Conservation (phyloP, 1,284 basidiomycete species). For the Phylloporus sp. region DNA sequence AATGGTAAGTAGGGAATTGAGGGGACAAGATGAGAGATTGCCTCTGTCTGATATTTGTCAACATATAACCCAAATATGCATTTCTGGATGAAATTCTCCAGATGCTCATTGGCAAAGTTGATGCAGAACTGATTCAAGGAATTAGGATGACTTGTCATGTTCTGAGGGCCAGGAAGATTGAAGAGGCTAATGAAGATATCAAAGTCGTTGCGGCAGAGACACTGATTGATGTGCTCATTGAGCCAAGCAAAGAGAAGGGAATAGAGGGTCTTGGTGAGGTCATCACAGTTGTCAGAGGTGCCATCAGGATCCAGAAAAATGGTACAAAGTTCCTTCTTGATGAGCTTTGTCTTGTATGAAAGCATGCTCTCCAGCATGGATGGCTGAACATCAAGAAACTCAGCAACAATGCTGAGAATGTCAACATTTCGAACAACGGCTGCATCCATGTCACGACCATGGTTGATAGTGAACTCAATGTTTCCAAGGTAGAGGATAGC, state of each 20-base stretch:
- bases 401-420: slow-evolving; percentile 73
- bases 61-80: too few species aligned
- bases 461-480: slow-evolving; percentile 78
- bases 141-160: slow-evolving; percentile 79
- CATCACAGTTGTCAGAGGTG: slow-evolving; percentile 76
- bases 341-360: slow-evolving; percentile 85
- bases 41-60: too few species aligned
- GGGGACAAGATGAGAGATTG: too few species aligned
- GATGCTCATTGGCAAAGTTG: slow-evolving; percentile 86
- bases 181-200: slow-evolving; percentile 82
- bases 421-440: slow-evolving; percentile 68
- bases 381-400: slow-evolving; percentile 73
- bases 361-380: slow-evolving; percentile 82
- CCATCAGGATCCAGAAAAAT: slow-evolving; percentile 78
- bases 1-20: slow-evolving; percentile 75
- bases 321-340: slow-evolving; percentile 86
- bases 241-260: slow-evolving; percentile 95
- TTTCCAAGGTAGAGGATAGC: slow-evolving; percentile 87
- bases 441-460: slow-evolving; percentile 71
- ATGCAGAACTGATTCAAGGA: slow-evolving; percentile 87
- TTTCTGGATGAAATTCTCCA: too few species aligned
- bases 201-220: slow-evolving; percentile 75
- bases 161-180: slow-evolving; percentile 81
- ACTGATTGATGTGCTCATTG: too few species aligned
- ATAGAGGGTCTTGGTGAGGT: slow-evolving; percentile 84